Base-by-base conservation (phyloP, 805 yeast species). In the Cyberlindnera euphorbiae region DNA sequence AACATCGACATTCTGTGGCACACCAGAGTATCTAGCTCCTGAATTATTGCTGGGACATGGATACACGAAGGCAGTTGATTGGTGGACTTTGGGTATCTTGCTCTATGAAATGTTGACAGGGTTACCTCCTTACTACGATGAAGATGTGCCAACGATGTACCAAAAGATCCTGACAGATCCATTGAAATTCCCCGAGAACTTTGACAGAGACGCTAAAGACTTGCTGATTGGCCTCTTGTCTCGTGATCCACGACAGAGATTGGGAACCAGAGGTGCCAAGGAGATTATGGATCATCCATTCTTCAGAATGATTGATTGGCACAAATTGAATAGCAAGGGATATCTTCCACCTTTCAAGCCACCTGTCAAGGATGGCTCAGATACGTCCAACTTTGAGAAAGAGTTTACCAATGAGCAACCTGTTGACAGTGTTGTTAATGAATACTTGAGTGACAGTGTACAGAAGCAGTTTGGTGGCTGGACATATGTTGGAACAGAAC, bases 401-500 rank as follows among this genome's bases (percentile, higher is more conserved):
- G 95, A 84, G 55, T 93, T 93, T 56, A 93, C 98, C 5, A 81
- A 71, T 53, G 97, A 93, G 54, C 78, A 81, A 50, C 97, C 98
- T 4, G 81, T 86, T 48, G 98, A 93, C 58, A 84, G 95, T 44
- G 97, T 93, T 10, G 96, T 89, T 13, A 95, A 89, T 58, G 95
- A 86, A 54, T 86, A 75, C 49, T 71, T 93, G 44, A 84, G 94
- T 53, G 97, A 88, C 50, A 77, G 89, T 51, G 96, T 93, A n/a
- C 98, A 93, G 62, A 79, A 83, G 57, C 97, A 93, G 63, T 93
- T 93, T 68, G 97, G 96, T 31, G 97, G 98, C 6, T 93, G 98
- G 98, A 90, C 97, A 3, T 90, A 89, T 60, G 85, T 81, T 32
- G 94, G 93, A 3, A 79, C 71, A 32, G 73, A 67, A 41, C 69